Evolutionary conservation across 306 rosid genomes (phyloP), one percentile per base, ranked within the genome.

Genomic region (Pueraria montana): DNA sequence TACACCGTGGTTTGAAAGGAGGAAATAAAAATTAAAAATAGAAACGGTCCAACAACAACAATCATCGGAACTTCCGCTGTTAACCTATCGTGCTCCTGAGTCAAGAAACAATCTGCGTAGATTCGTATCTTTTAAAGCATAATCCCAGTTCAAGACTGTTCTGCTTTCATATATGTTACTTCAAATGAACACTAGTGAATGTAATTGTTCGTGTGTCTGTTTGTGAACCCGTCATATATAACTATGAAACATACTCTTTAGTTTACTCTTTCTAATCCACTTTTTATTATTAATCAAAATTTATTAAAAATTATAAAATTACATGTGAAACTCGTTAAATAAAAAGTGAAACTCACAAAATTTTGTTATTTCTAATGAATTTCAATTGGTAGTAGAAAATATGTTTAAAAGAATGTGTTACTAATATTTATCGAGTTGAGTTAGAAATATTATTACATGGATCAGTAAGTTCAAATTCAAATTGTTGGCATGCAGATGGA

Each of bases 41-140:
- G 11, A 40, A 40, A 40, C 9, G 17, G 20, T 17, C 20, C 9
- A 2, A 74, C 34, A 7, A 74, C 14, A 52, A 20, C 43, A 38
- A 6, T 53, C 32, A 59, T 68, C 4, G 55, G 11, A 53, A 52
- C 6, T 68, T 53, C 69, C 59, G 56, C 77, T 20, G 0, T 52
- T 13, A 46, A 76, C 40, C 13, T 4, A 34, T 16, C 23, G 1
- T 36, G 79, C 3, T 6, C 16, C 53, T 8, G 18, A 53, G 17
- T 32, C 23, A 77, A n/a, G 34, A 5, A 34, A 27, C 73, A 83
- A 48, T 69, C 4, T 11, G 74, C 71, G 27, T n/a, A 71, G 75
- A 78, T 84, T 79, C 73, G 87, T 73, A 79, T 84, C 87, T 78
- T 64, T 40, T 65, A 55, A 84, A 79, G 84, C 55, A 84, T 79